Base-by-base conservation (phyloP, 2,329 filamentous ascomycete species). In the Phoma sp. region DNA sequence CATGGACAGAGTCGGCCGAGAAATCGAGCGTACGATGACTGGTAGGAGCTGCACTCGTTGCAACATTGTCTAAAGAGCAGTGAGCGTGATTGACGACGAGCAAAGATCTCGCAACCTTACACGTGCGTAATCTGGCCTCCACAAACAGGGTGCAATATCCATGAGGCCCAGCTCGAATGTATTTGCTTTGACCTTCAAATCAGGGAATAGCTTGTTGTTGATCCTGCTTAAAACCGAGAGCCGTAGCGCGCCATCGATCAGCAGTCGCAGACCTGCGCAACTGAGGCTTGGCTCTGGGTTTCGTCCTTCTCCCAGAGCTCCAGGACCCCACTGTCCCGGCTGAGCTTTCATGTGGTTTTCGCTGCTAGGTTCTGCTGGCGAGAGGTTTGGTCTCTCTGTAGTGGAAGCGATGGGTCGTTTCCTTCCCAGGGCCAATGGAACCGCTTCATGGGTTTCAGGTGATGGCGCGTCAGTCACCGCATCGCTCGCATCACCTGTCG, bases 61-160 rank as follows among this genome's bases (percentile, higher is more conserved):
- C 6, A 68, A 67, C 8, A 74, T 52, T 27, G 68, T 61, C 72
- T 75, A 30, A 29, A 9, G 25, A 6, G 7, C 25, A 2, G 25
- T 23, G 23, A 51, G 29, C 7, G 9, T 24, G 9, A 14, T 13
- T 2, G 29, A 7, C 39, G 32, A 7, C 29, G 5, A 22, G 14
- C 38, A 7, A 55, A 48, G 5, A 64, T 7, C 10, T 24, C 7
- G 36, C 2, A 1, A 11, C 37, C 55, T 37, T 64, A 76, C 72
- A 14, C 52, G 50, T 14, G 75, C 57, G 55, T 76, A 75, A 6
- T 68, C 72, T 6, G 73, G 71, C 41, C 68, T 71, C 73, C 74
- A 81, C 25, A 79, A 39, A 4, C 64, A 54, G 3, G 79, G 78
- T 33, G 71, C 73, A 5, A 79, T 46, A 33, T 74, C 67, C 33